Conservation (phyloP, 2,329 filamentous ascomycete species). For the Cylindrodendrum hubeiense region DNA sequence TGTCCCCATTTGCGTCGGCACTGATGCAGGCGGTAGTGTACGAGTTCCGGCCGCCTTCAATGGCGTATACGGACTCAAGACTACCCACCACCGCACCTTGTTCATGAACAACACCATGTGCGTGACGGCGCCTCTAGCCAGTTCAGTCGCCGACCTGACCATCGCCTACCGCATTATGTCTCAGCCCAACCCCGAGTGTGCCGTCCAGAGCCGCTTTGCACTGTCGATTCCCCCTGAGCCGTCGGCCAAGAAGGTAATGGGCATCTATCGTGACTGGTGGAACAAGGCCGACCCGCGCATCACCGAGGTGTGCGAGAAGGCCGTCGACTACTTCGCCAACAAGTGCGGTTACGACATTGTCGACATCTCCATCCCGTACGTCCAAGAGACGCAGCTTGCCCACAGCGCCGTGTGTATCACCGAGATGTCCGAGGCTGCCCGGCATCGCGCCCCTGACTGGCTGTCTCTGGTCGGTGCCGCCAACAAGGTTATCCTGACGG, state of each 20-base stretch:
- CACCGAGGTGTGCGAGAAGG: constrained; percentile 68
- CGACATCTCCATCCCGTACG: constrained; percentile 74
- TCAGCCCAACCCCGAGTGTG: constrained; percentile 74
- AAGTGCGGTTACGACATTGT: constrained; percentile 62
- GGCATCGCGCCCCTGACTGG: constrained; percentile 59
- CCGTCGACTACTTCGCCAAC: constrained; percentile 69
- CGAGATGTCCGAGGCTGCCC: constrained; percentile 70
- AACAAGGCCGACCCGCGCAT: constrained; percentile 70
- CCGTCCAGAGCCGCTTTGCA: constrained; percentile 72
- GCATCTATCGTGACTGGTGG: constrained; percentile 71
- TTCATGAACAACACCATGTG: constrained; percentile 66
- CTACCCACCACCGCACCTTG: constrained; percentile 78
- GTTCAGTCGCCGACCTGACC: constrained; percentile 81
- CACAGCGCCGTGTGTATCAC: constrained; percentile 83
- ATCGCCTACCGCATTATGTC: constrained; percentile 87
- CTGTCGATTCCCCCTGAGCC: constrained; percentile 62
- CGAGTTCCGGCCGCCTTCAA: constrained; percentile 82
- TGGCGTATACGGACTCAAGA: constrained; percentile 85
- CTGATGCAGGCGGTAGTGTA: constrained; percentile 81
- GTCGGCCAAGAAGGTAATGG: constrained; percentile 71
- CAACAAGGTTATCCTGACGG: constrained; percentile 77
- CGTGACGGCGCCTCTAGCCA: constrained; percentile 81
- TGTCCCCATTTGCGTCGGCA: constrained; percentile 80
- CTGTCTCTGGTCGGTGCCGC: constrained; percentile 70
- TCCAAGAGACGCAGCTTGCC: constrained; percentile 79